phyloP scores from a whole-genome alignment of 2,329 filamentous ascomycete genomes.

The Talaromyces sp. region DNA sequence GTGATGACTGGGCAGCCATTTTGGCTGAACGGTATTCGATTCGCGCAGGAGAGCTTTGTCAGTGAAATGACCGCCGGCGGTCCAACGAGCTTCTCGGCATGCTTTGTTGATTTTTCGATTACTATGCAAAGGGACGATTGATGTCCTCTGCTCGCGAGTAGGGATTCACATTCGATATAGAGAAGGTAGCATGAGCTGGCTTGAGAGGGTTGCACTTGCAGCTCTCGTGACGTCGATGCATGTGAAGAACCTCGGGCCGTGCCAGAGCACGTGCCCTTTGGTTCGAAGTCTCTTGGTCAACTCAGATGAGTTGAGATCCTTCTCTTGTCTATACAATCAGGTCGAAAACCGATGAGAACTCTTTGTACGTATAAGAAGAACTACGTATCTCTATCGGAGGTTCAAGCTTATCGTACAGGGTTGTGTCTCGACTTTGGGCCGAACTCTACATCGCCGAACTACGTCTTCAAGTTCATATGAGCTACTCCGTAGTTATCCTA shows the following conservation, averaged over 20 bases:
- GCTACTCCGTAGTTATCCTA: not conserved
- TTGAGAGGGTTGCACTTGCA: not conserved
- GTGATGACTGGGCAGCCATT: conserved; percentile 86
- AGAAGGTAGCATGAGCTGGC: not conserved
- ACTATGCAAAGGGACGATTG: not conserved
- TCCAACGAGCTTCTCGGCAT: conserved; percentile 7
- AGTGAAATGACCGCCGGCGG: conserved; percentile 10
- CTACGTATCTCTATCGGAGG: too few species aligned
- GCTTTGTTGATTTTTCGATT: not conserved
- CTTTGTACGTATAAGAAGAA: too few species aligned
- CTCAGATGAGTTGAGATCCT: not conserved
- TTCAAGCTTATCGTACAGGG: not conserved
- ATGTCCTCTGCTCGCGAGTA: not conserved
- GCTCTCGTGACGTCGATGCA: conserved; percentile 14
- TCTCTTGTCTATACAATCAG: not conserved
- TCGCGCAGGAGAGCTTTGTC: conserved; percentile 1
- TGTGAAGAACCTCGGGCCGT: conserved; percentile 15
- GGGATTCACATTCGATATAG: not conserved
- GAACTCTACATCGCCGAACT: not conserved
- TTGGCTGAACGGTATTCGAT: not conserved
- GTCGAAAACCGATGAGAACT: not conserved
- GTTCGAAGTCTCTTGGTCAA: not conserved
- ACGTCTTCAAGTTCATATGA: not conserved
- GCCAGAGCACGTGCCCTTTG: conserved; percentile 11
- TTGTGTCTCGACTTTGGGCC: not conserved